Percentiles rank a stretch among this genome's conserved stretches.
Evolutionary conservation across 257 asterid genomes (phyloP).

Genomic region (Fraxinus excelsior): DNA sequence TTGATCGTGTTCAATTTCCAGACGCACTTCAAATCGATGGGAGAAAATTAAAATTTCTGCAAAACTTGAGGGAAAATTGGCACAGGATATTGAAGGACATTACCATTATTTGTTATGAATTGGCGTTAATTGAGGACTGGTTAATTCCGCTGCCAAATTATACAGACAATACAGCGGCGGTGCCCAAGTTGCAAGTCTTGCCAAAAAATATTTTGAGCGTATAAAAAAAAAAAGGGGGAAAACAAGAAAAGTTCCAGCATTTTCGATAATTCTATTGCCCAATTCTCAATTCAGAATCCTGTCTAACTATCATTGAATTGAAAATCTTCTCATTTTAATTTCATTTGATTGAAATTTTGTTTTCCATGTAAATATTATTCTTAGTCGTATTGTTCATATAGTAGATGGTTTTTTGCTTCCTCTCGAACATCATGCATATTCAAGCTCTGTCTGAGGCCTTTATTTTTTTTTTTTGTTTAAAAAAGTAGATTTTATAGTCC

Average conservation of each 20-base stretch:
- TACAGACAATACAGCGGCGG: too few relatives aligned
- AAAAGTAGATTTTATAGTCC: too few relatives aligned
- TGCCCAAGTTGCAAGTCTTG: conserved; percentile 59
- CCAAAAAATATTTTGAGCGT: conserved; percentile 53
- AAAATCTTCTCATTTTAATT: neutral
- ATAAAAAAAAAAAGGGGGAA: conserved; percentile 50
- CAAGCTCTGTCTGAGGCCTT: too few relatives aligned
- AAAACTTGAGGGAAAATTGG: conserved; percentile 38
- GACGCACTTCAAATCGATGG: conserved; percentile 41
- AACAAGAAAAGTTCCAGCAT: conserved; percentile 49
- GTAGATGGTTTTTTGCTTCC: neutral
- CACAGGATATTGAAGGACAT: conserved; percentile 42
- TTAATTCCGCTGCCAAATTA: too few relatives aligned
- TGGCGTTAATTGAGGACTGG: conserved; percentile 51
- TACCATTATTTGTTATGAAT: conserved; percentile 34
- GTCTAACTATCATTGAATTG: neutral
- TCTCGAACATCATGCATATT: neutral
- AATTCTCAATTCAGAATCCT: neutral
- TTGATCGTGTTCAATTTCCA: conserved; percentile 32
- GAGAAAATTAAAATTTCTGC: conserved; percentile 37
- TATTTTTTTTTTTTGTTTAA: too few relatives aligned
- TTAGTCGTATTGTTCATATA: neutral
- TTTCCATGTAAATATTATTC: neutral
- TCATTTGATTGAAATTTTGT: neutral
- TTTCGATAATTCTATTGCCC: conserved; percentile 35